Evolutionary conservation across 495 filamentous ascomycete species (phyloP), one percentile per base, ranked within the genome.

Genomic region (Aspergillus heteromorphus): DNA sequence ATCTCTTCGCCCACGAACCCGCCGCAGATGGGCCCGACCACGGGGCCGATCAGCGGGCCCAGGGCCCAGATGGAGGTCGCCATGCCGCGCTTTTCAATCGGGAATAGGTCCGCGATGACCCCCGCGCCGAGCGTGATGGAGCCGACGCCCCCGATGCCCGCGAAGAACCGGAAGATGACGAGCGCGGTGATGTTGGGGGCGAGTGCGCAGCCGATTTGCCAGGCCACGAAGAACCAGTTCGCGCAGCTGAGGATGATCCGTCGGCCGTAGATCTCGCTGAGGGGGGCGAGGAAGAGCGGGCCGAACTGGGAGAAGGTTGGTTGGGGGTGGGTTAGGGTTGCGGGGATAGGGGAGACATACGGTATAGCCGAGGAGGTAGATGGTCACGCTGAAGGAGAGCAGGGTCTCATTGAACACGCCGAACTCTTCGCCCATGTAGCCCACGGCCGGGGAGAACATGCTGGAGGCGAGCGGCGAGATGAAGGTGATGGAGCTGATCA

Each of bases 381-480:
- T 78, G 53, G 73, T 80, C 16, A 86, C 79, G 43, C 69, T 73
- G 48, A 85, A 75, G 0, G 79, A 65, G 1, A 73, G 62, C 7
- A 84, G 56, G 4, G 73, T 78, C 45, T 68, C 54, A 58, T 79
- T 77, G 0, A 65, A 74, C n/a, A 86, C 83, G n/a, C 74, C 53
- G 27, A 91, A 76, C 4, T 92, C 87, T 9, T 34, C 47, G 30
- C 73, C 69, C 38, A 88, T 78, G 3, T 71, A 63, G 14, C 55
- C 56, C 1, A 88, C 67, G 0, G 83, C 82, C 0, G 89, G 89
- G 3, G 88, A 82, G 16, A 91, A 82, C 79, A 92, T 90, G 42
- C 83, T 83, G 14, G 82, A 86, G 2, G 83, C 83, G 0, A 85
- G 72, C 0, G 74, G 69, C 6, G 69, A 71, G 14, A 76, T 55